Percentiles rank a stretch among this genome's conserved stretches.
Conservation (phyloP, 805 yeast species). For the Barnettozyma wickerhamii region DNA sequence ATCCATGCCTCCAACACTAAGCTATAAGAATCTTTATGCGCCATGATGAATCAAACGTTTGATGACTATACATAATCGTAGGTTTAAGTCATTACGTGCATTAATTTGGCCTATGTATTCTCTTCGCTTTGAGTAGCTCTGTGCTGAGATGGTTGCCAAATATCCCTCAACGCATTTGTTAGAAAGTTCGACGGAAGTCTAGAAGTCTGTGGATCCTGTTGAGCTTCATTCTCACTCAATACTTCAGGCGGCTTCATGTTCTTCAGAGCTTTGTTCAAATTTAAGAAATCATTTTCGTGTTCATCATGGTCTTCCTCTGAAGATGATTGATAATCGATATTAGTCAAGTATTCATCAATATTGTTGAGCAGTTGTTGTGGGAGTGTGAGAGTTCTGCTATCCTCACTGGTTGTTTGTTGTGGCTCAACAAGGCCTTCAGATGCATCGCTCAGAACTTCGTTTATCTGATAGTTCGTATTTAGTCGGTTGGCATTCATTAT, state of each 20-base stretch:
- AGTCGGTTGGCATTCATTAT: slow-evolving; percentile 18
- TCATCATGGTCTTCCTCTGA: slow-evolving; percentile 19
- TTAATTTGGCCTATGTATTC: not conserved
- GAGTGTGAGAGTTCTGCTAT: slow-evolving; percentile 19
- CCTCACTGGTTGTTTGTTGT: slow-evolving; percentile 3
- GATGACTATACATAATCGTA: too few relatives aligned
- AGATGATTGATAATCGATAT: slow-evolving; percentile 15
- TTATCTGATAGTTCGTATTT: slow-evolving; percentile 24
- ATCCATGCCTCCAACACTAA: not conserved
- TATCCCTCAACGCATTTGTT: slow-evolving; percentile 18
- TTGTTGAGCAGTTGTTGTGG: slow-evolving; percentile 28
- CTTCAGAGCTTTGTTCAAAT: slow-evolving; percentile 19
- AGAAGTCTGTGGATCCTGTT: not conserved
- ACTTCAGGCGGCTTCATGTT: slow-evolving; percentile 4
- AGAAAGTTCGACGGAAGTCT: slow-evolving; percentile 11
- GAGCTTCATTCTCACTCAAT: slow-evolving; percentile 12
- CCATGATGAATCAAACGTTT: too few relatives aligned
- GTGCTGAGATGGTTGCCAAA: slow-evolving; percentile 9
- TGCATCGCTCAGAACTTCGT: slow-evolving; percentile 13
- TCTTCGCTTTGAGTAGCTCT: too few relatives aligned
- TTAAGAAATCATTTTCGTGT: slow-evolving; percentile 22
- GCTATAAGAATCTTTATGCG: not conserved
- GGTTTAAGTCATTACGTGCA: not conserved
- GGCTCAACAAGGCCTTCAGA: too few relatives aligned
- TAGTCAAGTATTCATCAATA: slow-evolving; percentile 24